Evolutionary conservation across 257 asterid genomes (phyloP).

Genomic region (Przewalskia tangutica): DNA sequence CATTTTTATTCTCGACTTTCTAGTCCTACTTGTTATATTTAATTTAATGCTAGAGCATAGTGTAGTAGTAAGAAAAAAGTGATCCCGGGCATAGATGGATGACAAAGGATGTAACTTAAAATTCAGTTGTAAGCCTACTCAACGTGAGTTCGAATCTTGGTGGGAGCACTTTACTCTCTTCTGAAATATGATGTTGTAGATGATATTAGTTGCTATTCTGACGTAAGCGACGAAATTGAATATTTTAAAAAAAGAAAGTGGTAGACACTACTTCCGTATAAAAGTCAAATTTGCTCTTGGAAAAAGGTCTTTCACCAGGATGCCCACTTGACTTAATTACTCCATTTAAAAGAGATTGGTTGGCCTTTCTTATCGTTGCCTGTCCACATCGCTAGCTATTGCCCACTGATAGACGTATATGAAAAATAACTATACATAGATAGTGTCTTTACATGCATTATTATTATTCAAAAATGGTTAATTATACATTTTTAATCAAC

Average conservation of each 20-base stretch:
- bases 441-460: neutral
- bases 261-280: neutral
- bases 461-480: neutral
- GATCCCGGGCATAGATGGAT: too few relatives aligned
- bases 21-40: conserved; percentile 9
- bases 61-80: neutral
- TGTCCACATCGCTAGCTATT: neutral
- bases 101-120: too few relatives aligned
- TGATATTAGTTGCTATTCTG: too few relatives aligned
- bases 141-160: too few relatives aligned
- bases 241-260: too few relatives aligned
- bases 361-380: conserved; percentile 11
- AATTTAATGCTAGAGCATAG: neutral
- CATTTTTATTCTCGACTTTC: neutral
- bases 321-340: conserved; percentile 15
- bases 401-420: neutral
- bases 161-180: too few relatives aligned
- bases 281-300: neutral
- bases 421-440: neutral
- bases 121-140: too few relatives aligned
- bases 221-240: too few relatives aligned
- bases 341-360: neutral
- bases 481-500: neutral
- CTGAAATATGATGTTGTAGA: too few relatives aligned
- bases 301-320: neutral